phyloP scores from a whole-genome alignment of 2,329 filamentous ascomycete species.

The Pestalotiopsis sp. region DNA sequence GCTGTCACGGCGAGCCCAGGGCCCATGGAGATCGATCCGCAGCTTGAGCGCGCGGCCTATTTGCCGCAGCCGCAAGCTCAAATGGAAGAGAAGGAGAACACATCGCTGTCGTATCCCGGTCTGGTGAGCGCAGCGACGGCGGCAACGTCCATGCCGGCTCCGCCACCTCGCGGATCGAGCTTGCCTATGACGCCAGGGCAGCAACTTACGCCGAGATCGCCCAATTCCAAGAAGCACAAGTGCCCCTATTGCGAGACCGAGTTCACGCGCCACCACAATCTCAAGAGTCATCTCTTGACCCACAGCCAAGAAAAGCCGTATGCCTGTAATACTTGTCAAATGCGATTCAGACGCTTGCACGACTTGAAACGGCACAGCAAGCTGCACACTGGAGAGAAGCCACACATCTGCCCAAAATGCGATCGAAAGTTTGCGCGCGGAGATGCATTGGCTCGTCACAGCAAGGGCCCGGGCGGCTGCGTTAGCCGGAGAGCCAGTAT shows the following conservation, averaged over 20 bases:
- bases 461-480: constrained; percentile 93
- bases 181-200: constrained; percentile 55
- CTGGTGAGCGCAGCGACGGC: constrained; percentile 43
- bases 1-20: constrained; percentile 53
- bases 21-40: constrained; percentile 57
- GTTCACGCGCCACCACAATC: constrained; percentile 95
- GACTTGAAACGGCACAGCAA: constrained; percentile 96
- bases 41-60: constrained; percentile 36
- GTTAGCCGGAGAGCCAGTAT: constrained; percentile 87
- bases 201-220: constrained; percentile 63
- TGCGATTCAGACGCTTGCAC: constrained; percentile 89
- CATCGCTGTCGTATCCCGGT: constrained; percentile 59
- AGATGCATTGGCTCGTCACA: constrained; percentile 91
- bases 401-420: constrained; percentile 93
- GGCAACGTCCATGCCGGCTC: constrained; percentile 42
- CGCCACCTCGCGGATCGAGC: constrained; percentile 56
- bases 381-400: constrained; percentile 93
- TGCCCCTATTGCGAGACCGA: constrained; percentile 96
- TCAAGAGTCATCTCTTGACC: constrained; percentile 95
- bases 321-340: constrained; percentile 88
- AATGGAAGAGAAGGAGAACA: constrained; percentile 54
- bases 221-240: constrained; percentile 85
- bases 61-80: constrained; percentile 44
- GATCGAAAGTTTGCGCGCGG: constrained; percentile 93
- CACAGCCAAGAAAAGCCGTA: constrained; percentile 99